Evolutionary conservation across 139 green algal genomes (phyloP), one percentile per base, ranked within the genome.

Genomic region (Spirogloea muscicola): DNA sequence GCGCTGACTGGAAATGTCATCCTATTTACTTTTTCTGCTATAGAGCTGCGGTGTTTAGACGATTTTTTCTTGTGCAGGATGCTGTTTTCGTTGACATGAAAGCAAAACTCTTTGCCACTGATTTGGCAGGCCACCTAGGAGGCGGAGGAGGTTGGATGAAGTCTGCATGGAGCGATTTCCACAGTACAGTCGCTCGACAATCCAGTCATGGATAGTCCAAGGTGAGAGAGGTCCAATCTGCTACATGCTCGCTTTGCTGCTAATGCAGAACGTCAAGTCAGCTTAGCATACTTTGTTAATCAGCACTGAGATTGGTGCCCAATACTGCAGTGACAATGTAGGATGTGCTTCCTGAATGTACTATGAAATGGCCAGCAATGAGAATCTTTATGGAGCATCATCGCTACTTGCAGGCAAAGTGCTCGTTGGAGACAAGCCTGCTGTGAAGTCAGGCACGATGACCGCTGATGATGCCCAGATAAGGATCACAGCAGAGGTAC

Each of bases 161-260:
- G 70, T 91, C 13, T 95, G 89, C 55, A n/a, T 89, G 31, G 84
- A 88, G 62, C 70, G 82, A 61, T 74, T 83, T 25, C 92, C 93
- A 2, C 84, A 96, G 62, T 84, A 89, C 68, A 92, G 80, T 74
- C 83, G 84, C 0, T 94, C 89, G 70, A 82, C 94, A 2, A 81
- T 97, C 0, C 91, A 96, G 77, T 94, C 90, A 2, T 96, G 87
- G 86, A 98, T 98, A 37, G 49, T 86, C n/a, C 88, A 95, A 73
- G 91, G 91, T 55, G 91, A 76, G 40, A 3, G 18, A 29, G 58
- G 2, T 21, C 36, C 61, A 71, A 36, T 60, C 16, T 59, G 42
- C 36, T 21, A 60, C 31, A 76, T 6, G 2, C n/a, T 38, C 59
- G 2, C 34, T 72, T 39, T n/a, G n/a, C n/a, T n/a, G n/a, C n/a